These are phyloP conservation scores for Aphanomyces stellatus DNA, from an alignment of 352 stramenopile genomes.

Conservation along the genomic window DNA sequence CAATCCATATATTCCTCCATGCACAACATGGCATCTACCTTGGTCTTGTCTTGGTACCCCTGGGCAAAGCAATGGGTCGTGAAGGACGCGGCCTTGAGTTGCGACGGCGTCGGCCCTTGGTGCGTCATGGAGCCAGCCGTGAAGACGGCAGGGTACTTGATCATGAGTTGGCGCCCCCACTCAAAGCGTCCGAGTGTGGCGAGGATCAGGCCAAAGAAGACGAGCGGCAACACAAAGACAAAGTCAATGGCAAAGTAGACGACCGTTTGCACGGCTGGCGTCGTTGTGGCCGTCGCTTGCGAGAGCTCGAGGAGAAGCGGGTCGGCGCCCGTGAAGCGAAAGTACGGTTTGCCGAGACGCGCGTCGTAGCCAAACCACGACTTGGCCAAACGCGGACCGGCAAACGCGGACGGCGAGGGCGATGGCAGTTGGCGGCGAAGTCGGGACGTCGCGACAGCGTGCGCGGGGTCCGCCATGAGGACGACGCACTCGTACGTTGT, in stretches of 20 bases:
- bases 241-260: not conserved
- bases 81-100: not conserved
- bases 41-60: not conserved
- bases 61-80: not conserved
- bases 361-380: not conserved
- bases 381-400: not conserved
- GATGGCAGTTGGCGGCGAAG: not conserved
- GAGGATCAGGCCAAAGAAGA: not conserved
- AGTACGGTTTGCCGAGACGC: not conserved
- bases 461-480: not conserved
- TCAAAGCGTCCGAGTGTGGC: not conserved
- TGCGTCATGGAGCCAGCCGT: not conserved
- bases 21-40: not conserved
- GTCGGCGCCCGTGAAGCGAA: slow-evolving; percentile 2
- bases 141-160: not conserved
- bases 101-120: not conserved
- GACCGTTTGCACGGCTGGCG: not conserved
- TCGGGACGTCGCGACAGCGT: not conserved
- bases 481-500: slow-evolving; percentile 18
- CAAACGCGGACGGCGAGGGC: too few species aligned
- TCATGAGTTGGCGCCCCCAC: not conserved
- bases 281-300: not conserved
- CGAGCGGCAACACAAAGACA: slow-evolving; percentile 1
- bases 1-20: too few species aligned
- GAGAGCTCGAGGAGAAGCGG: not conserved